phyloP scores from a whole-genome alignment of 257 asterid species.

The Ehretia macrophylla region DNA sequence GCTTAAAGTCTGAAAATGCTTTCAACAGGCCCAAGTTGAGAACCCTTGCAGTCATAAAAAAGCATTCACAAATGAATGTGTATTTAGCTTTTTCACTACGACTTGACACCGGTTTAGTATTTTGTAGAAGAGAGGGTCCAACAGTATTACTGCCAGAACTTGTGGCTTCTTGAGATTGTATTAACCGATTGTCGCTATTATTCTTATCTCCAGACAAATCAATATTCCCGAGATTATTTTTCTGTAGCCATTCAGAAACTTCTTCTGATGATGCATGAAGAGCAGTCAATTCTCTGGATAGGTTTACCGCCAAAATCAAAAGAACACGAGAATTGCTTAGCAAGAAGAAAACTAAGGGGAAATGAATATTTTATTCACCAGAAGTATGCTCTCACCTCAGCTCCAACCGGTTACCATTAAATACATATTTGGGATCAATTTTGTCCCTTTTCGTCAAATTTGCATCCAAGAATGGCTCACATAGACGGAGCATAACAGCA shows the following conservation, averaged over 20 bases:
- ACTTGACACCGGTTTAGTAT: conserved; percentile 30
- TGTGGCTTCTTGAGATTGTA: conserved; percentile 70
- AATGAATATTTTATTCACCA: neutral
- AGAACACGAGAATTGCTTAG: conserved; percentile 3
- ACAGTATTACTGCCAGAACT: conserved; percentile 50
- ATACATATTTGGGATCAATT: conserved; percentile 82
- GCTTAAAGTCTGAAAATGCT: conserved; percentile 92
- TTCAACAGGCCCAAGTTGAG: conserved; percentile 88
- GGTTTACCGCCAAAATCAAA: conserved; percentile 15
- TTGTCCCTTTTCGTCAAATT: conserved; percentile 80
- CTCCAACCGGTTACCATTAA: conserved; percentile 61
- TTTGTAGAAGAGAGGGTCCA: conserved; percentile 33
- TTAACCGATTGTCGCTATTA: conserved; percentile 54
- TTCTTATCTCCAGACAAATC: conserved; percentile 26
- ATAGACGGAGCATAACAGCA: conserved; percentile 87
- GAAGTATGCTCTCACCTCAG: conserved; percentile 48
- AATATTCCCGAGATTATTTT: conserved; percentile 31
- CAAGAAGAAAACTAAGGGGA: conserved; percentile 7
- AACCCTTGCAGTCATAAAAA: conserved; percentile 97
- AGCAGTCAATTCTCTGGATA: conserved; percentile 82
- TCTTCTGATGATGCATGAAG: conserved; percentile 96
- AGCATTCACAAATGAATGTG: conserved; percentile 93
- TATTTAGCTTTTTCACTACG: conserved; percentile 54
- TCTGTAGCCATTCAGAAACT: conserved; percentile 73
- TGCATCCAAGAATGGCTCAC: conserved; percentile 92